A percentile compares a stretch with the other conserved stretches of the same genome.
Evolutionary conservation across 2,329 filamentous ascomycete genomes (phyloP).

Genomic region (Shiraia bambusicola): DNA sequence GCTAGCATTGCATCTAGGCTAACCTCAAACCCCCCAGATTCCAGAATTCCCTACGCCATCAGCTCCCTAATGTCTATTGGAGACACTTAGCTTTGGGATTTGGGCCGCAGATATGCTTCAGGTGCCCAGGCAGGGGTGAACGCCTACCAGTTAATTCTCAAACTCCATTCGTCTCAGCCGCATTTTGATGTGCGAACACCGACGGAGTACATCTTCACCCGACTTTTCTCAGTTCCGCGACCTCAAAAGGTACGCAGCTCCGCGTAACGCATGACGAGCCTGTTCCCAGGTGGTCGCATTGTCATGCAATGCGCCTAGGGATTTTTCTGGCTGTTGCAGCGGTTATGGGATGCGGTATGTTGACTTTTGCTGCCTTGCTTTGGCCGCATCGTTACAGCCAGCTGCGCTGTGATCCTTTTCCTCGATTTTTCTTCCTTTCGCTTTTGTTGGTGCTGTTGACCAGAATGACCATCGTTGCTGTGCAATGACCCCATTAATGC

Average conservation of each 20-base stretch:
- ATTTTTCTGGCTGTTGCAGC: constrained; percentile 5
- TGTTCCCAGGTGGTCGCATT: constrained; percentile 6
- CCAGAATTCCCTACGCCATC: no score
- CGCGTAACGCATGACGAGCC: constrained; percentile 10
- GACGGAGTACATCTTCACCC: background rate
- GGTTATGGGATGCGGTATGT: constrained; percentile 6
- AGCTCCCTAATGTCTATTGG: no score
- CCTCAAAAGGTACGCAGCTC: constrained; percentile 4
- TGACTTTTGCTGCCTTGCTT: constrained; percentile 4
- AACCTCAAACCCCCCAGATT: no score
- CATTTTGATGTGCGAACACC: constrained; percentile 3
- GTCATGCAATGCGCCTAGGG: constrained; percentile 11
- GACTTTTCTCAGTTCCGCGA: background rate
- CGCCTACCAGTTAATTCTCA: constrained; percentile 12
- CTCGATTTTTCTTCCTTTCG: constrained; percentile 3
- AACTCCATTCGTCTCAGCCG: constrained; percentile 20
- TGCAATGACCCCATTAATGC: constrained; percentile 29
- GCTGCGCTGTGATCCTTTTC: constrained; percentile 4
- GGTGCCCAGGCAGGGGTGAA: constrained; percentile 10
- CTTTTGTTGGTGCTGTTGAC: constrained; percentile 17
- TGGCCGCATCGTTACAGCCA: background rate
- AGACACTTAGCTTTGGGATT: no score
- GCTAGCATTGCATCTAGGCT: no score
- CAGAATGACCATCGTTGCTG: constrained; percentile 33
- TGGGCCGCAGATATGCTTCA: constrained; percentile 4